Conservation (phyloP, 2,329 filamentous ascomycete genomes). For the Teratosphaeria pseudoeucalypti region DNA sequence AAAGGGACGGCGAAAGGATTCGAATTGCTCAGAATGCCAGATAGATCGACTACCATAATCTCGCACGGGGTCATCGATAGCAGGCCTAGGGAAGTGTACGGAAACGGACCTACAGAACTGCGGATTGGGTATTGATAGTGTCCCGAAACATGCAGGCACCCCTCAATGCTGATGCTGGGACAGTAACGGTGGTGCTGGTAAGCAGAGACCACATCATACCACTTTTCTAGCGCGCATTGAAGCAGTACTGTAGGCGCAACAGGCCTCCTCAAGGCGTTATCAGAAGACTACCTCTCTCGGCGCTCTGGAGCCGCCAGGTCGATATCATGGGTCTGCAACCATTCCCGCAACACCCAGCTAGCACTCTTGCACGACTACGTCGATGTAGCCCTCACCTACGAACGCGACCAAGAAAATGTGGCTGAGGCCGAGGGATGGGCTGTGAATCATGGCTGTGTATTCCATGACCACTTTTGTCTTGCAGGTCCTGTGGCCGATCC, state of each 20-base stretch:
- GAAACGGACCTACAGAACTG: neutral
- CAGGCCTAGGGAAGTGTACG: neutral
- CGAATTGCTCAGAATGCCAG: neutral
- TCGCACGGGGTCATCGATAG: neutral
- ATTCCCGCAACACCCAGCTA: constrained; percentile 15
- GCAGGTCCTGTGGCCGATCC: constrained; percentile 5
- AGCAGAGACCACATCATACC: neutral
- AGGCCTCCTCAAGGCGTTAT: neutral
- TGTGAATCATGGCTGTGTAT: constrained; percentile 6
- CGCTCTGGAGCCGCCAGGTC: neutral
- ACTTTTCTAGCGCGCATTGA: neutral
- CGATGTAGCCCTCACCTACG: constrained; percentile 17
- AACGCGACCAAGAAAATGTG: constrained; percentile 13
- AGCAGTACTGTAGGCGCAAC: neutral
- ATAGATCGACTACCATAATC: neutral
- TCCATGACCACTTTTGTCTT: constrained; percentile 18
- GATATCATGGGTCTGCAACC: constrained; percentile 16
- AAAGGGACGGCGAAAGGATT: neutral
- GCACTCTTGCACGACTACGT: constrained; percentile 14
- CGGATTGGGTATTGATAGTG: neutral
- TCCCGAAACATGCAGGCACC: neutral
- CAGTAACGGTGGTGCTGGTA: neutral
- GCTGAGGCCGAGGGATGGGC: constrained; percentile 14
- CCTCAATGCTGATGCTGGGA: too few relatives aligned
- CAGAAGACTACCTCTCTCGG: neutral